phyloP scores from a whole-genome alignment of 768 basidiomycete genomes.

The Tylopilus subfusipes region DNA sequence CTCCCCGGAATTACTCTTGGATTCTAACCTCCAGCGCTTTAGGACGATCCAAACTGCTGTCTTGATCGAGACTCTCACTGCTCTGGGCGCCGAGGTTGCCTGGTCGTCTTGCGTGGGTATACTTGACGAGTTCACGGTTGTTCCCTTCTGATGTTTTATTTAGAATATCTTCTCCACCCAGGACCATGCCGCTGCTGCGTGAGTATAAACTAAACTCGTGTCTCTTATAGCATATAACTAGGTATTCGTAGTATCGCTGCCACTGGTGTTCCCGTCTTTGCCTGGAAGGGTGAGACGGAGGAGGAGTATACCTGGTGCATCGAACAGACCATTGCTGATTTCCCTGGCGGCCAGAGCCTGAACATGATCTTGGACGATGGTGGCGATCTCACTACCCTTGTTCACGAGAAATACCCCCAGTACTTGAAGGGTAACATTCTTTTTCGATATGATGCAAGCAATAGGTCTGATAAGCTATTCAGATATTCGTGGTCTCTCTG shows the following conservation, averaged over 20 bases:
- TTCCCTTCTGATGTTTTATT: constrained; percentile 4
- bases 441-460: not conserved
- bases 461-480: not conserved
- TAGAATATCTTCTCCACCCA: constrained; percentile 99
- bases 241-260: constrained; percentile 73
- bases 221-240: not conserved
- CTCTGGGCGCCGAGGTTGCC: constrained; percentile 93
- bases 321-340: constrained; percentile 89
- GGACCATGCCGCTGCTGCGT: constrained; percentile 98
- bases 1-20: not conserved
- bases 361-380: constrained; percentile 99
- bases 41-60: constrained; percentile 99
- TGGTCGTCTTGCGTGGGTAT: constrained; percentile 94
- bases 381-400: constrained; percentile 90
- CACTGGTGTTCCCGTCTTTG: constrained; percentile 96
- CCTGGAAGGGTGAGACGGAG: constrained; percentile 99
- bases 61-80: constrained; percentile 95
- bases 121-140: not conserved
- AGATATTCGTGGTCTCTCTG: constrained; percentile 92
- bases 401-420: constrained; percentile 96
- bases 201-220: constrained; percentile 30
- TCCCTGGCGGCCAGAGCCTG: constrained; percentile 75
- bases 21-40: constrained; percentile 7
- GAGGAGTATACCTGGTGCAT: constrained; percentile 99
- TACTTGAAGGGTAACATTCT: constrained; percentile 60